Conservation (phyloP, 345 rosid species). For the Camelina neglecta region DNA sequence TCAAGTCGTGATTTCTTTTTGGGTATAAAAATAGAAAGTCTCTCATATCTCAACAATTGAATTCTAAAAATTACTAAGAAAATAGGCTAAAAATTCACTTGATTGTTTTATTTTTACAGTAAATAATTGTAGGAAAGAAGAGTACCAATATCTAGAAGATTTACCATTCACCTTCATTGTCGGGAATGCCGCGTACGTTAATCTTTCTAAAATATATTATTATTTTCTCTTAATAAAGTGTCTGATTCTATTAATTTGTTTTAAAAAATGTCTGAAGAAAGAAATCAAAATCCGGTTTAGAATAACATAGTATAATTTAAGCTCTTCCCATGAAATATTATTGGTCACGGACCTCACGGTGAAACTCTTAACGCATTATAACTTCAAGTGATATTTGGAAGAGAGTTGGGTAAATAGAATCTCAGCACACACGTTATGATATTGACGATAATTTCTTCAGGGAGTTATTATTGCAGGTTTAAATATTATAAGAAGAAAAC, state of each 20-base stretch:
- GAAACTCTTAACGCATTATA: not conserved
- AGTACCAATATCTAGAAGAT: slow-evolving; percentile 32
- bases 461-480: not conserved
- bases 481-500: not conserved
- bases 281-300: not conserved
- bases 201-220: not conserved
- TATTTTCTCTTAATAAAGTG: not conserved
- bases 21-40: slow-evolving; percentile 43
- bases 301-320: not conserved
- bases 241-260: too few relatives aligned
- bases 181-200: slow-evolving; percentile 39
- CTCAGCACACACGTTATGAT: too few relatives aligned
- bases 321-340: not conserved
- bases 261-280: not conserved
- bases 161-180: slow-evolving; percentile 44
- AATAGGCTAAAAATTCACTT: slow-evolving; percentile 40
- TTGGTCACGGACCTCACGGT: not conserved
- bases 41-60: slow-evolving; percentile 21
- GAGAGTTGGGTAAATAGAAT: too few relatives aligned
- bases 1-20: not conserved
- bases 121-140: slow-evolving; percentile 23
- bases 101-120: slow-evolving; percentile 20
- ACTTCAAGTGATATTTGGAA: too few relatives aligned
- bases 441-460: not conserved
- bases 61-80: slow-evolving; percentile 38